These are phyloP conservation scores for Rhodotorula mucilaginosa DNA, from an alignment of 1,284 basidiomycete species.

Conservation along the genomic window DNA sequence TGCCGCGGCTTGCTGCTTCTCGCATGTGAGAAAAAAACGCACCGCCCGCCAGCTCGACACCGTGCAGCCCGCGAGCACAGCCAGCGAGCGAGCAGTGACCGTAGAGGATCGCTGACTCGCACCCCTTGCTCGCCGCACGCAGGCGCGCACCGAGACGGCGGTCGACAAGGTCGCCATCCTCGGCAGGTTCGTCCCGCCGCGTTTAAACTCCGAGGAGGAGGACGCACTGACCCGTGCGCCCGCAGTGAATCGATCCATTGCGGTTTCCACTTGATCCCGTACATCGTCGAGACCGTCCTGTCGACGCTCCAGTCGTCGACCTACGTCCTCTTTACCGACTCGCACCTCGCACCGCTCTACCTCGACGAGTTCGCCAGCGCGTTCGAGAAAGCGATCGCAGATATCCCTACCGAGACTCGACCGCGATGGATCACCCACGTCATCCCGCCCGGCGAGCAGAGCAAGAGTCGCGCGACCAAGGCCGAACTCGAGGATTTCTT, in stretches of 20 bases:
- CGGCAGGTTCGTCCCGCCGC: constrained; percentile 49
- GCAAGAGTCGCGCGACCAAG: constrained; percentile 88
- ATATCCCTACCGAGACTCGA: constrained; percentile 47
- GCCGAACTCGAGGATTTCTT: constrained; percentile 93
- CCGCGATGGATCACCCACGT: constrained; percentile 75
- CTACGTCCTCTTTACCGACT: constrained; percentile 92
- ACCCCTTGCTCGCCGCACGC: not conserved
- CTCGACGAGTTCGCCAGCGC: constrained; percentile 65
- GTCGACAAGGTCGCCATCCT: constrained; percentile 70
- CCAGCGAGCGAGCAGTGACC: too few species aligned
- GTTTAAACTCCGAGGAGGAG: not conserved
- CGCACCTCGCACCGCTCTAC: constrained; percentile 77
- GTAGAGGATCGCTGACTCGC: not conserved
- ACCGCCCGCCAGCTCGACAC: too few species aligned
- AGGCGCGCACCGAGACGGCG: constrained; percentile 32
- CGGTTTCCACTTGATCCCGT: constrained; percentile 82
- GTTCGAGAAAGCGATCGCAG: constrained; percentile 58
- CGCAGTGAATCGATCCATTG: constrained; percentile 78
- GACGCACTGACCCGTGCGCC: accelerated
- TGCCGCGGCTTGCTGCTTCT: too few species aligned
- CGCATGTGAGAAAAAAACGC: too few species aligned
- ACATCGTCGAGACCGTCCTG: constrained; percentile 71
- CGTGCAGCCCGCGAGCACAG: too few species aligned
- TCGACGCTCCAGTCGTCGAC: constrained; percentile 74
- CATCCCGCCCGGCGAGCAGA: constrained; percentile 85